Percentiles rank a stretch among this genome's conserved stretches.
Conservation (phyloP, 2,329 filamentous ascomycete species). For the Dactylonectria estremocensis region DNA sequence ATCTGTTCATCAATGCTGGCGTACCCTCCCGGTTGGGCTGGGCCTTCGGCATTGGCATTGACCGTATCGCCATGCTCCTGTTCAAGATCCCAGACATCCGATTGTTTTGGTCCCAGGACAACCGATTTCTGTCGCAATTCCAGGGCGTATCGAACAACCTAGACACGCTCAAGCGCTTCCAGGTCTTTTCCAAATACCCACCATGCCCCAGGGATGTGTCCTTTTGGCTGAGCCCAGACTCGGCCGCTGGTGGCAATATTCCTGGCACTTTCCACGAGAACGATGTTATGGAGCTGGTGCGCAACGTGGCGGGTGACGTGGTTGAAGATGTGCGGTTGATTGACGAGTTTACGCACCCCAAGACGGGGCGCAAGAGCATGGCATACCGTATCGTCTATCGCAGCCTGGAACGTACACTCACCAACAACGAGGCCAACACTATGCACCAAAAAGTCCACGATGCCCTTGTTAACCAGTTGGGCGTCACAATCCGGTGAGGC, state of each 20-base stretch:
- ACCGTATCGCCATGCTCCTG: conserved; percentile 96
- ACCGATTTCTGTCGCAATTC: conserved; percentile 91
- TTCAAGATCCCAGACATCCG: conserved; percentile 97
- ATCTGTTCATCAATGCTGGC: conserved; percentile 83
- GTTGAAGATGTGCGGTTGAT: conserved; percentile 90
- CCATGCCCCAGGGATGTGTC: conserved; percentile 92
- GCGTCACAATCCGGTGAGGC: conserved; percentile 73
- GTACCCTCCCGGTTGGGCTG: conserved; percentile 85
- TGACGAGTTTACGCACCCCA: conserved; percentile 91
- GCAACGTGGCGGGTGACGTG: conserved; percentile 83
- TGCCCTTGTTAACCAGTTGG: conserved; percentile 78
- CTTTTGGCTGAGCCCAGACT: conserved; percentile 81
- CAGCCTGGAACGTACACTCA: conserved; percentile 91
- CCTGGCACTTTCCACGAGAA: conserved; percentile 85
- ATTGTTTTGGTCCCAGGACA: conserved; percentile 92
- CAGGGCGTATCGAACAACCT: conserved; percentile 70
- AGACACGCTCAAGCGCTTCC: conserved; percentile 73
- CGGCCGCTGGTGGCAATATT: conserved; percentile 64
- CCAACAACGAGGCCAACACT: conserved; percentile 83
- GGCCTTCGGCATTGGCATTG: conserved; percentile 95
- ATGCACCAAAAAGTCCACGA: conserved; percentile 79
- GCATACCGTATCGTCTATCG: conserved; percentile 96
- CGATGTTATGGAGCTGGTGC: conserved; percentile 96
- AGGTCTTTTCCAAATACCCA: conserved; percentile 92
- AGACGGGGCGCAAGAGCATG: conserved; percentile 85